Conservation (phyloP, 108 stramenopile genomes). For the Cyclotella sp. region DNA sequence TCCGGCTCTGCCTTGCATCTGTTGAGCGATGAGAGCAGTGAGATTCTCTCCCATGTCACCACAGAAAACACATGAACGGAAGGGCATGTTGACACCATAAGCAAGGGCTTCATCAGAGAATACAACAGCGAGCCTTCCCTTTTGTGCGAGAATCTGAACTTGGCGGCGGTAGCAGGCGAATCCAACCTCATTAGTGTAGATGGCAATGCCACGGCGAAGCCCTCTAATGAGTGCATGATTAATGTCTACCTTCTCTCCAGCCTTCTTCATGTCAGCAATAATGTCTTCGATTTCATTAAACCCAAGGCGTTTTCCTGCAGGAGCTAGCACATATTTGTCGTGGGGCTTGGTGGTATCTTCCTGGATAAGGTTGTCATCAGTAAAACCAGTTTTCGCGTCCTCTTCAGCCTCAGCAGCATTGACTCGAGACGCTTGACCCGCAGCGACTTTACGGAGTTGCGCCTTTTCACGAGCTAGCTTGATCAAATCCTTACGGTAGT, state of each 20-base stretch:
- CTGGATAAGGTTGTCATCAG: slow-evolving; percentile 80
- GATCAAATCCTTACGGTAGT: slow-evolving; percentile 91
- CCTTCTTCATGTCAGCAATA: slow-evolving; percentile 93
- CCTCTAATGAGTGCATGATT: slow-evolving; percentile 97
- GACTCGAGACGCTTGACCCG: slow-evolving; percentile 85
- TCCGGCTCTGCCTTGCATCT: slow-evolving; percentile 99
- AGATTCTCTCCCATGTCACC: slow-evolving; percentile 94
- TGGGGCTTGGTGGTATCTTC: slow-evolving; percentile 97
- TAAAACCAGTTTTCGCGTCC: slow-evolving; percentile 92
- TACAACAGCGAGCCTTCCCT: slow-evolving; percentile 98
- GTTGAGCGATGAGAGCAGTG: slow-evolving; percentile 96
- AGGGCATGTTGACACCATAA: slow-evolving; percentile 99
- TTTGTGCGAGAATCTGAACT: slow-evolving; percentile 97
- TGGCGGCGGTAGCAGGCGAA: slow-evolving; percentile 97
- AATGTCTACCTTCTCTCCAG: slow-evolving; percentile 88
- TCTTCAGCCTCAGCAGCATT: slow-evolving; percentile 93
- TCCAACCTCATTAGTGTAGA: slow-evolving; percentile 98
- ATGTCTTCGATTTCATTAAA: slow-evolving; percentile 95
- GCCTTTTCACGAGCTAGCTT: slow-evolving; percentile 89
- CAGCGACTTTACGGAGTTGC: slow-evolving; percentile 89
- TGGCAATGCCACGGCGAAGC: slow-evolving; percentile 97
- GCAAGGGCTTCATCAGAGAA: slow-evolving; percentile 98
- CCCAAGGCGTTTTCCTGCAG: slow-evolving; percentile 90
- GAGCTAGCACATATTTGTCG: slow-evolving; percentile 93
- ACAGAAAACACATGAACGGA: slow-evolving; percentile 98